Percentiles rank a stretch among this genome's conserved stretches.
These are phyloP conservation scores for Xylariaceae sp. DNA, from an alignment of 2,329 filamentous ascomycete genomes.

Conservation along the genomic window DNA sequence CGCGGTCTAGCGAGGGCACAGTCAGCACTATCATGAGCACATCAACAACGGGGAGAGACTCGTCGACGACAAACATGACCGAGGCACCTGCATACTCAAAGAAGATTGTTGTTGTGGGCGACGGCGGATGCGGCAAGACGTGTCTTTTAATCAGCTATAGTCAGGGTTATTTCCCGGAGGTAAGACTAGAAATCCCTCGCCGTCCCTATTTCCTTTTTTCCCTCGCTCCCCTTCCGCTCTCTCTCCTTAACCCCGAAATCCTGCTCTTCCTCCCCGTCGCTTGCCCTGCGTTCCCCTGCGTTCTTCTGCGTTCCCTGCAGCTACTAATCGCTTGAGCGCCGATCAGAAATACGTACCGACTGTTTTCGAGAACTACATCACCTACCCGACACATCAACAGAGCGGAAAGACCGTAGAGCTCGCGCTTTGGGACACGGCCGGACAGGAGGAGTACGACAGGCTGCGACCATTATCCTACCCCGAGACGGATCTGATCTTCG, in stretches of 20 bases:
- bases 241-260: background rate
- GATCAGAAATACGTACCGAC: slow-evolving; percentile 97
- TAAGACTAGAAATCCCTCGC: slow-evolving; percentile 38
- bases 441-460: slow-evolving; percentile 97
- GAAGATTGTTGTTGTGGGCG: slow-evolving; percentile 98
- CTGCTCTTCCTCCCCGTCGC: background rate
- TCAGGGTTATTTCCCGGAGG: slow-evolving; percentile 98
- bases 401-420: slow-evolving; percentile 94
- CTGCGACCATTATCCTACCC: slow-evolving; percentile 94
- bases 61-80: slow-evolving; percentile 76
- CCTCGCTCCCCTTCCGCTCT: background rate
- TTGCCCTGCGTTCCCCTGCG: background rate
- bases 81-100: slow-evolving; percentile 93
- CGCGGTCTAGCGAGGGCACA: slow-evolving; percentile 79
- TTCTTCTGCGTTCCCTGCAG: background rate
- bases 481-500: slow-evolving; percentile 95
- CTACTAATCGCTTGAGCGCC: slow-evolving; percentile 1
- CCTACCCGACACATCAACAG: slow-evolving; percentile 81
- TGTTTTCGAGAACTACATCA: slow-evolving; percentile 99
- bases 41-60: slow-evolving; percentile 69
- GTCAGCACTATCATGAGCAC: slow-evolving; percentile 79
- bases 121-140: slow-evolving; percentile 97
- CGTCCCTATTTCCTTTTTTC: slow-evolving; percentile 4
- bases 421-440: slow-evolving; percentile 96
- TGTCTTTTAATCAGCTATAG: slow-evolving; percentile 98